Evolutionary conservation across 352 stramenopile genomes (phyloP).

Genomic region (Pythium pectinolyticum): DNA sequence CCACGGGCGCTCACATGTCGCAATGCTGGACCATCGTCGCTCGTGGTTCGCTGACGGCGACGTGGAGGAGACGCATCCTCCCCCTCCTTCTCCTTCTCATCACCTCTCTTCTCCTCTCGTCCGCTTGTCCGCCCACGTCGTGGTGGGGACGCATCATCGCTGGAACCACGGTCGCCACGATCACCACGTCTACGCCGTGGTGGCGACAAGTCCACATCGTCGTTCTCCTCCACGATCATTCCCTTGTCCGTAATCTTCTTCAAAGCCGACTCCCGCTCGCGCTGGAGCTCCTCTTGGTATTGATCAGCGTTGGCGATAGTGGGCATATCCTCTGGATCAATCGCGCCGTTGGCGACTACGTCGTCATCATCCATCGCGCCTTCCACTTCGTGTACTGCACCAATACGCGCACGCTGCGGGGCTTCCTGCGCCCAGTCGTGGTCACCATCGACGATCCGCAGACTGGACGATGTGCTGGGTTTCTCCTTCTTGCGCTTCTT

Average conservation of each 20-base stretch:
- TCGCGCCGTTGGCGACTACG: conserved; percentile 44
- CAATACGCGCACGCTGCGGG: too few species aligned
- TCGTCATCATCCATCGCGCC: too few species aligned
- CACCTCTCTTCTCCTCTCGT: too few species aligned
- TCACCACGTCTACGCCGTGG: conserved; percentile 17
- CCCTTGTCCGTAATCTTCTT: conserved; percentile 33
- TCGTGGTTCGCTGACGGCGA: not conserved
- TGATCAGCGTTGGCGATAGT: conserved; percentile 74
- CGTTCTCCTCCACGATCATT: not conserved
- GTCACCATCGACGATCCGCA: conserved; percentile 61
- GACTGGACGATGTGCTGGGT: conserved; percentile 13
- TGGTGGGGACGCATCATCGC: conserved; percentile 18
- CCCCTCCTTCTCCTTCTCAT: not conserved
- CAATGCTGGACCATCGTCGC: conserved; percentile 4
- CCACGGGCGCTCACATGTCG: too few species aligned
- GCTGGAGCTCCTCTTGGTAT: conserved; percentile 52
- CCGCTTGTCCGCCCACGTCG: conserved; percentile 9
- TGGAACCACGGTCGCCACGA: not conserved
- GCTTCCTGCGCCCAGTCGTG: conserved; percentile 55
- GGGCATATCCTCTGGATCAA: conserved; percentile 65
- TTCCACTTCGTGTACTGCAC: too few species aligned
- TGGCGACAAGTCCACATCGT: conserved; percentile 34
- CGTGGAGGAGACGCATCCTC: conserved; percentile 24
- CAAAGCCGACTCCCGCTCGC: conserved; percentile 31
- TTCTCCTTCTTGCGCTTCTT: conserved; percentile 57